A percentile compares a stretch with the other conserved stretches of the same genome.
These are phyloP conservation scores for Plasmodium coatneyi DNA, from an alignment of 169 alveolate genomes.

Conservation along the genomic window DNA sequence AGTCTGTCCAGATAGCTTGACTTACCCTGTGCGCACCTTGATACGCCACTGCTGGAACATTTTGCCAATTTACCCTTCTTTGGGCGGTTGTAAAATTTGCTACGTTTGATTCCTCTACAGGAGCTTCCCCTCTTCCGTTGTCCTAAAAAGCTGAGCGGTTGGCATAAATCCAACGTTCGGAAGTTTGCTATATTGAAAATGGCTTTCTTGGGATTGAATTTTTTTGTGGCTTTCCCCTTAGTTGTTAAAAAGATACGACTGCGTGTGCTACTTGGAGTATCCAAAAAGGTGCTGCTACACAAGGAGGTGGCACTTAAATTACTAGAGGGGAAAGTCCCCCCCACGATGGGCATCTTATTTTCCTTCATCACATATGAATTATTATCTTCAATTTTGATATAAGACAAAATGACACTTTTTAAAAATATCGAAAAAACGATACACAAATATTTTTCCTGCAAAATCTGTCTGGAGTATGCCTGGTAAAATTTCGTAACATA, in stretches of 20 bases:
- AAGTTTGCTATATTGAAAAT: background rate
- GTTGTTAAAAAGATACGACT: background rate
- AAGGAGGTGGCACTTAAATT: background rate
- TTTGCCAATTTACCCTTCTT: background rate
- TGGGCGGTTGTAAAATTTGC: background rate
- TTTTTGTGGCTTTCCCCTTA: background rate
- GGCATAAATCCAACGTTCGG: background rate
- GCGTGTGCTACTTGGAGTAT: background rate
- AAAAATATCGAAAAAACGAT: constrained; percentile 24
- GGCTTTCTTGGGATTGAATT: background rate
- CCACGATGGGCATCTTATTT: background rate
- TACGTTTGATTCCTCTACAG: background rate
- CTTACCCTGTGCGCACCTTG: background rate
- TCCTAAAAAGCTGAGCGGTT: background rate
- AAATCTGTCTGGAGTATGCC: constrained; percentile 8
- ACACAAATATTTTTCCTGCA: constrained; percentile 4
- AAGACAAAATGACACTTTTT: constrained; percentile 27
- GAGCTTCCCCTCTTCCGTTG: background rate
- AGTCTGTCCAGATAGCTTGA: background rate
- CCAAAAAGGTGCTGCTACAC: background rate
- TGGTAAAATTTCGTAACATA: constrained; percentile 27
- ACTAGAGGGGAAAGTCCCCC: background rate
- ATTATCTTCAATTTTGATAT: constrained; percentile 10
- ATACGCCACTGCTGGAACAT: background rate
- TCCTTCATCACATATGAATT: background rate